Percentiles rank a stretch among this genome's conserved stretches.
phyloP scores from a whole-genome alignment of 225 moss, liverwort and hornwort species.

The Straminergon stramineum region DNA sequence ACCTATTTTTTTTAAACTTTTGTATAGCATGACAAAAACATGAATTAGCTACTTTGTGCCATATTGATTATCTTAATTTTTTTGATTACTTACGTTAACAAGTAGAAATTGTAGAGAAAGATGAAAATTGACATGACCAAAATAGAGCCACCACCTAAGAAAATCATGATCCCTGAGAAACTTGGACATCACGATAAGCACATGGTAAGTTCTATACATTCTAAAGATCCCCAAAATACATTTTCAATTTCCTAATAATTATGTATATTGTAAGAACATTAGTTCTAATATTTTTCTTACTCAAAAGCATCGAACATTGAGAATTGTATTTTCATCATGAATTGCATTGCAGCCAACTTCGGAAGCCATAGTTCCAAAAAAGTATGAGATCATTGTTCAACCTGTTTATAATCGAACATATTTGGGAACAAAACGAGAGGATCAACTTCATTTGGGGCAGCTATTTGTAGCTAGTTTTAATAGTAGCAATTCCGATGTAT shows the following conservation, averaged over 20 bases:
- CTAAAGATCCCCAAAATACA: no score
- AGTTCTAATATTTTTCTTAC: accelerated
- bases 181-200: constrained; percentile 8
- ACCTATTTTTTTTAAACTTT: not conserved
- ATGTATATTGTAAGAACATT: no score
- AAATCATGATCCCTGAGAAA: not conserved
- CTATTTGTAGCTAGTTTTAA: constrained; percentile 32
- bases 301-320: not conserved
- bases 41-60: not conserved
- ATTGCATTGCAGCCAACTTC: not conserved
- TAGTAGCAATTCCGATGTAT: constrained; percentile 21
- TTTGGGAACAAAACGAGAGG: constrained; percentile 12
- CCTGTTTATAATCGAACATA: constrained; percentile 23
- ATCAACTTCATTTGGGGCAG: constrained; percentile 2
- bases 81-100: not conserved
- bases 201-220: not conserved
- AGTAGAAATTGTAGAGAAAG: constrained; percentile 7
- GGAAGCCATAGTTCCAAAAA: not conserved
- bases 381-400: constrained; percentile 38
- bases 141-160: constrained; percentile 9
- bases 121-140: constrained; percentile 9
- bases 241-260: not conserved
- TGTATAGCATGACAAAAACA: not conserved
- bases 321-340: not conserved
- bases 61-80: not conserved